Percentiles rank a stretch among this genome's conserved stretches.
These are phyloP conservation scores for Talaromyces ruber DNA, from an alignment of 495 filamentous ascomycete species.

Conservation along the genomic window DNA sequence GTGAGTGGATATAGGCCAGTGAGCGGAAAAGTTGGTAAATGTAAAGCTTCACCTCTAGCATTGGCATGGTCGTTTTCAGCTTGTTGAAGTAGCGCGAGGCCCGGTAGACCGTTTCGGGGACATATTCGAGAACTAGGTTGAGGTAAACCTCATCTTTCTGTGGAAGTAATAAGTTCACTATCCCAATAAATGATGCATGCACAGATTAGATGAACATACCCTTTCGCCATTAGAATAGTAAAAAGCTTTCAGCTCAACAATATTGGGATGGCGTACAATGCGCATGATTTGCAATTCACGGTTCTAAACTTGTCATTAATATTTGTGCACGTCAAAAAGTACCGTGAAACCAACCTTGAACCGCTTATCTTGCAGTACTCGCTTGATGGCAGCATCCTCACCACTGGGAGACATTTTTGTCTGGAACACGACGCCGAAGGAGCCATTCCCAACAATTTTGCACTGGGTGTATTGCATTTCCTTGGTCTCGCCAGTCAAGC, in stretches of 20 bases:
- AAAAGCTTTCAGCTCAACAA: slow-evolving; percentile 97
- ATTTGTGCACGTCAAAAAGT: neutral
- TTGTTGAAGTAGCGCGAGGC: slow-evolving; percentile 99
- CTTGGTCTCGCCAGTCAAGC: slow-evolving; percentile 87
- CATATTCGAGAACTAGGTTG: slow-evolving; percentile 95
- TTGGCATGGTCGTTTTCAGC: slow-evolving; percentile 99
- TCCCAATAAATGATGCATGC: neutral
- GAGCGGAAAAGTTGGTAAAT: slow-evolving; percentile 99
- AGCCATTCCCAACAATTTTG: slow-evolving; percentile 99
- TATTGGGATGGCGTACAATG: slow-evolving; percentile 96
- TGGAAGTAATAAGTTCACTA: neutral
- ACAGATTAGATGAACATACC: slow-evolving; percentile 47
- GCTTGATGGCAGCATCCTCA: slow-evolving; percentile 97
- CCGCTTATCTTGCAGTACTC: slow-evolving; percentile 95
- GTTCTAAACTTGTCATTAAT: slow-evolving; percentile 51
- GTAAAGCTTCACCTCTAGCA: slow-evolving; percentile 96
- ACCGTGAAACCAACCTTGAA: slow-evolving; percentile 68
- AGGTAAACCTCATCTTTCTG: slow-evolving; percentile 99
- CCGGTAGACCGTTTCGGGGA: slow-evolving; percentile 96
- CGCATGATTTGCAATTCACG: slow-evolving; percentile 99
- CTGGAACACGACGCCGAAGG: slow-evolving; percentile 97
- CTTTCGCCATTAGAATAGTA: slow-evolving; percentile 99
- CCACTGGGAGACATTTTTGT: slow-evolving; percentile 95
- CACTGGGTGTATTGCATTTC: slow-evolving; percentile 98
- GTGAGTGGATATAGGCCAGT: slow-evolving; percentile 97